Evolutionary conservation across 2,329 filamentous ascomycete genomes (phyloP).

Genomic region (Colletotrichum navitas): DNA sequence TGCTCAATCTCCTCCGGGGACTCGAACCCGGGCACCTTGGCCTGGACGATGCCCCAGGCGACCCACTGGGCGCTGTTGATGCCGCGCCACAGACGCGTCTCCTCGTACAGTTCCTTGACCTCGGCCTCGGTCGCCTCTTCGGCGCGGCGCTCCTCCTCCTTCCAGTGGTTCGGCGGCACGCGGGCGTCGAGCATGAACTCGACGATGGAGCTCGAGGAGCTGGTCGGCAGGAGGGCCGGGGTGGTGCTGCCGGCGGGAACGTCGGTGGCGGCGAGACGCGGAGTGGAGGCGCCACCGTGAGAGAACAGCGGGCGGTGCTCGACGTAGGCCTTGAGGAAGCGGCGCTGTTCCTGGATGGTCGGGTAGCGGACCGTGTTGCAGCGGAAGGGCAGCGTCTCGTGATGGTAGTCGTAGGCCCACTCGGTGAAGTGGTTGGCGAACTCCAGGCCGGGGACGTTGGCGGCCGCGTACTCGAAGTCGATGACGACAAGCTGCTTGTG

Average conservation of each 20-base stretch:
- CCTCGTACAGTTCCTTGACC: slow-evolving; percentile 78
- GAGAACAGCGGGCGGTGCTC: slow-evolving; percentile 80
- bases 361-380: slow-evolving; percentile 82
- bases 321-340: slow-evolving; percentile 89
- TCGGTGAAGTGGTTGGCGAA: slow-evolving; percentile 99
- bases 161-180: slow-evolving; percentile 66
- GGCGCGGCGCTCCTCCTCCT: slow-evolving; percentile 71
- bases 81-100: slow-evolving; percentile 86
- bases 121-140: slow-evolving; percentile 76
- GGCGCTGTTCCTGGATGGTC: slow-evolving; percentile 81
- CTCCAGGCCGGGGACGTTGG: slow-evolving; percentile 87
- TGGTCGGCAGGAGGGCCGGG: slow-evolving; percentile 53
- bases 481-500: slow-evolving; percentile 98
- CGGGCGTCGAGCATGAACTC: slow-evolving; percentile 88
- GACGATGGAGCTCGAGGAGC: slow-evolving; percentile 65
- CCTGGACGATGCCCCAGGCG: slow-evolving; percentile 96
- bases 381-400: slow-evolving; percentile 71
- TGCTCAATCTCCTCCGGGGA: slow-evolving; percentile 51
- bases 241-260: slow-evolving; percentile 48
- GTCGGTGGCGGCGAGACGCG: slow-evolving; percentile 61
- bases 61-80: slow-evolving; percentile 93
- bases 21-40: slow-evolving; percentile 82
- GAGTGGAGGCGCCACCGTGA: slow-evolving; percentile 62
- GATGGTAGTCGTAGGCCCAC: slow-evolving; percentile 98
- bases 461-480: slow-evolving; percentile 96